Evolutionary conservation across 352 stramenopile genomes (phyloP).

Genomic region (Pythium grandisporangium): DNA sequence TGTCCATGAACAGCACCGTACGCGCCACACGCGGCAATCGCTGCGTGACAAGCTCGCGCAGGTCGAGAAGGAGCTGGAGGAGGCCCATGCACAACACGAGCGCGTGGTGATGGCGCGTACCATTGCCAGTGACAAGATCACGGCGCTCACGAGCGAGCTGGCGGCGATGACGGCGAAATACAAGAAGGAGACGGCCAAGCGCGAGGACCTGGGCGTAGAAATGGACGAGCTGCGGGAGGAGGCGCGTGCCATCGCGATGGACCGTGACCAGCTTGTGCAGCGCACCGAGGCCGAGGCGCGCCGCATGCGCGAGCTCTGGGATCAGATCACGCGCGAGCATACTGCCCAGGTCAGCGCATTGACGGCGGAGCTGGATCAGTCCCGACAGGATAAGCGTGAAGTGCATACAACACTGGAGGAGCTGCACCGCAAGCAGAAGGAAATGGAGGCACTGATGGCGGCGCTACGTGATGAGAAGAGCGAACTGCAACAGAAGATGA

Average conservation of each 20-base stretch:
- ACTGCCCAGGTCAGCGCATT: conserved; percentile 38
- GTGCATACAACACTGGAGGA: conserved; percentile 14
- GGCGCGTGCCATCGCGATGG: conserved; percentile 20
- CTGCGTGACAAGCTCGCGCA: conserved; percentile 31
- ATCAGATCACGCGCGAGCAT: conserved; percentile 68
- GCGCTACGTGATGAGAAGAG: conserved; percentile 24
- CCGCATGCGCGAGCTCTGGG: conserved; percentile 67
- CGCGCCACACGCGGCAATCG: conserved; percentile 33
- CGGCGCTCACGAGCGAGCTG: conserved; percentile 31
- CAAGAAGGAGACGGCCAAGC: conserved; percentile 56
- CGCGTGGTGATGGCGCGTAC: conserved; percentile 41
- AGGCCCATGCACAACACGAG: conserved; percentile 39
- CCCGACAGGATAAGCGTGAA: conserved; percentile 14
- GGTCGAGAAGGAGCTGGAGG: conserved; percentile 57
- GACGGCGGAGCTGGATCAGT: conserved; percentile 26
- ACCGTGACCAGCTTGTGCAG: conserved; percentile 54
- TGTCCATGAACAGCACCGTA: conserved; percentile 52
- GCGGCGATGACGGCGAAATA: conserved; percentile 42
- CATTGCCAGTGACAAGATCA: conserved; percentile 43
- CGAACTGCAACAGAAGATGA: conserved; percentile 27
- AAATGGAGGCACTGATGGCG: conserved; percentile 24
- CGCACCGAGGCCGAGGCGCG: conserved; percentile 63
- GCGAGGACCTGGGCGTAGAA: conserved; percentile 39
- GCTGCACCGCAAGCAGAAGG: conserved; percentile 17
- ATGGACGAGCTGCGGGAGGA: conserved; percentile 40